phyloP scores from a whole-genome alignment of 2,329 filamentous ascomycete genomes.

The Fusarium mundagurra region DNA sequence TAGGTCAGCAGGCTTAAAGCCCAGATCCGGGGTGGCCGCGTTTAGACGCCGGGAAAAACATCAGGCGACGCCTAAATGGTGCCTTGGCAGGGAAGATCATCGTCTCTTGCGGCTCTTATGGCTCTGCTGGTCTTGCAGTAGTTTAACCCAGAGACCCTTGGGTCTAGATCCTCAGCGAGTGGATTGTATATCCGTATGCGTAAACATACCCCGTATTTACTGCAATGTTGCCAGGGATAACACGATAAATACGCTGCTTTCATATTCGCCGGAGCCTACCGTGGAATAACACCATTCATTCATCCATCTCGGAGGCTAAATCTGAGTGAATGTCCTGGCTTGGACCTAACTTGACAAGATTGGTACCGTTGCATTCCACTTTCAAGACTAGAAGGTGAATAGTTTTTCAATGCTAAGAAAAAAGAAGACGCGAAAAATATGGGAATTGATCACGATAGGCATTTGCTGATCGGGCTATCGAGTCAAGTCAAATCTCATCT shows the following conservation, averaged over 20 bases:
- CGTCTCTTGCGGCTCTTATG: conserved; percentile 30
- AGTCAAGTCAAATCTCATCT: not conserved
- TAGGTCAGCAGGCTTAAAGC: conserved; percentile 14
- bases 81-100: conserved; percentile 25
- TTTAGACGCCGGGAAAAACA: conserved; percentile 27
- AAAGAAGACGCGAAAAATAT: not conserved
- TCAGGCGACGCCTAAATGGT: conserved; percentile 37
- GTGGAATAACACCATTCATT: conserved; percentile 27
- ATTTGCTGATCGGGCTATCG: not conserved
- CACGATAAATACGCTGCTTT: conserved; percentile 8
- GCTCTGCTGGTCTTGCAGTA: not conserved
- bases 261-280: conserved; percentile 19
- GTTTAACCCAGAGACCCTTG: not conserved
- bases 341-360: not conserved
- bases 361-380: conserved; percentile 6
- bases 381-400: not conserved
- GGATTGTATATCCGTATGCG: not conserved
- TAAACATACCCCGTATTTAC: conserved; percentile 11
- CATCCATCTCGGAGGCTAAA: not conserved
- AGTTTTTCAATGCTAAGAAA: not conserved
- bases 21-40: conserved; percentile 25
- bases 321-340: not conserved
- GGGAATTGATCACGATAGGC: conserved; percentile 5
- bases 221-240: conserved; percentile 8
- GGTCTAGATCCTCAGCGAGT: not conserved